Evolutionary conservation across 768 basidiomycete genomes (phyloP).

Genomic region (Lactarius sanguifluus): DNA sequence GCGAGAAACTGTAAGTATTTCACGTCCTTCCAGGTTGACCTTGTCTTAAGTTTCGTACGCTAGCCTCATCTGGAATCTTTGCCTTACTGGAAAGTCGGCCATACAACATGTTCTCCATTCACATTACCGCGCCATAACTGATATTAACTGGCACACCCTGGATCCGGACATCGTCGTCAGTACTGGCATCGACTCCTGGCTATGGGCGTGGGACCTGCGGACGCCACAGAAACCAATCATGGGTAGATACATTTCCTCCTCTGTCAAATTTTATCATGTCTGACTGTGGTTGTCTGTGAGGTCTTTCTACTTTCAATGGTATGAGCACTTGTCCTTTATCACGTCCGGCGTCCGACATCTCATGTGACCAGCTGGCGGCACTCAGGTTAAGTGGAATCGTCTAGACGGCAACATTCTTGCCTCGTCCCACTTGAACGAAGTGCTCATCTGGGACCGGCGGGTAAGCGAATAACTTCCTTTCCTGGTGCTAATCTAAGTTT

Average conservation of each 20-base stretch:
- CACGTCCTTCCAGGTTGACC: background rate
- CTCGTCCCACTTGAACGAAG: slow-evolving; percentile 82
- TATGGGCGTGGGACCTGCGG: slow-evolving; percentile 92
- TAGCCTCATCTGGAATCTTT: slow-evolving; percentile 94
- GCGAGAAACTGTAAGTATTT: slow-evolving; percentile 73
- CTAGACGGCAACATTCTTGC: slow-evolving; percentile 85
- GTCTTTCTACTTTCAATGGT: slow-evolving; percentile 62
- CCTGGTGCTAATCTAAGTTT: background rate
- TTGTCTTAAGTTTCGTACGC: slow-evolving; percentile 11
- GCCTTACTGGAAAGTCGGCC: slow-evolving; percentile 66
- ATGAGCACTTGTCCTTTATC: slow-evolving; percentile 26
- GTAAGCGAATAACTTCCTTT: slow-evolving; percentile 44
- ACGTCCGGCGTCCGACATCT: slow-evolving; percentile 8
- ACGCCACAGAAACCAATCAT: slow-evolving; percentile 58
- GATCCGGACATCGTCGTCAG: slow-evolving; percentile 86
- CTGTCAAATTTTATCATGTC: background rate
- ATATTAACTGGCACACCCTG: slow-evolving; percentile 94
- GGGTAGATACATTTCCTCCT: slow-evolving; percentile 39
- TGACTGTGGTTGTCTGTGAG: slow-evolving; percentile 30
- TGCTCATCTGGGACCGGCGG: slow-evolving; percentile 92
- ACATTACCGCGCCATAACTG: slow-evolving; percentile 94
- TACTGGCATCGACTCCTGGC: slow-evolving; percentile 90
- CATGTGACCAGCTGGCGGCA: slow-evolving; percentile 65
- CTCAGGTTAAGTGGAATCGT: slow-evolving; percentile 97
- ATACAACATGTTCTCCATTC: slow-evolving; percentile 84